These are phyloP conservation scores for Hirschfeldia incana DNA, from an alignment of 345 rosid species.

Conservation along the genomic window DNA sequence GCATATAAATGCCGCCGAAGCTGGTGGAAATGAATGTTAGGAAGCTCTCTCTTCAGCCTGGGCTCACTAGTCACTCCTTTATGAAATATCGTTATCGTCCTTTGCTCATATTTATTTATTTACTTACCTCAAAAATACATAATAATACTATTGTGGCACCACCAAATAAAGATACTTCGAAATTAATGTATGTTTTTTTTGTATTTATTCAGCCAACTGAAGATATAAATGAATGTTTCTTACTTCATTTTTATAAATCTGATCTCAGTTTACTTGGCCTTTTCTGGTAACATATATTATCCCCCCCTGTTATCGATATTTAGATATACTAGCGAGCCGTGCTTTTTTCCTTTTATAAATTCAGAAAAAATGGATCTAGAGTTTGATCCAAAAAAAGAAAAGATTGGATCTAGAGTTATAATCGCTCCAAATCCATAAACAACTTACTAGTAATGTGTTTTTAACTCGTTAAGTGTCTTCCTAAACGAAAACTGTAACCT, in stretches of 20 bases:
- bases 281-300: conserved; percentile 16
- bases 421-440: not conserved
- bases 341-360: not conserved
- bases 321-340: not conserved
- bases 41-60: conserved; percentile 11
- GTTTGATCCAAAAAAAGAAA: not conserved
- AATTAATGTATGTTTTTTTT: conserved; percentile 23
- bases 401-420: not conserved
- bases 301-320: not conserved
- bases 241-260: conserved; percentile 24
- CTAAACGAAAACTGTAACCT: not conserved
- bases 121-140: conserved; percentile 30
- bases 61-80: conserved; percentile 23
- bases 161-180: conserved; percentile 39
- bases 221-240: conserved; percentile 28
- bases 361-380: not conserved
- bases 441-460: not conserved
- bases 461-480: not conserved
- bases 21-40: conserved; percentile 32
- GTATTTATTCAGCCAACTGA: conserved; percentile 29
- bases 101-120: conserved; percentile 32
- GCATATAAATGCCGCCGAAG: conserved; percentile 32
- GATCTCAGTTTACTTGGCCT: conserved; percentile 21
- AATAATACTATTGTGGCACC: conserved; percentile 33
- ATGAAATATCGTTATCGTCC: conserved; percentile 37